Base-by-base conservation (phyloP, 306 rosid genomes). In the Ochetophila trinervis region DNA sequence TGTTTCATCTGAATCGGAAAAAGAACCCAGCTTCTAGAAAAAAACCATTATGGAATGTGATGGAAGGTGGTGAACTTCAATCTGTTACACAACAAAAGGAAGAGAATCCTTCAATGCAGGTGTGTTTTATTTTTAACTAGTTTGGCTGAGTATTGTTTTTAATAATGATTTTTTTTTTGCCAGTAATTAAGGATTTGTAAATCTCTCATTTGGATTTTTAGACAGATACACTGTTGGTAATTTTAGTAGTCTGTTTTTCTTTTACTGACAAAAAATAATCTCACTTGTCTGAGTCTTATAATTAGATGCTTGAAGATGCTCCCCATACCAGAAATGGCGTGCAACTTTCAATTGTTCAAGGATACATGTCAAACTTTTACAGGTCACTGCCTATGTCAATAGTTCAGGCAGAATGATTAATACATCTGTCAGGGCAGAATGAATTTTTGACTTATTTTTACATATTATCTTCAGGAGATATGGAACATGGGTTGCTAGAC, bases 401-500 rank as follows among this genome's bases (percentile, higher is more conserved):
- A 60, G 60, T 63, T 19, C 75, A 62, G 21, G 59, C 21, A 53
- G 51, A 42, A 30, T 16, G 18, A 47, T 42, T 59, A 4, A 16
- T 21, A 53, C 48, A 2, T 40, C 24, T 47, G 56, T 66, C 60
- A 53, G 57, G n/a, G 32, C 27, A 65, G 66, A 70, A 67, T 68
- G 57, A n/a, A 20, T 67, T 59, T 73, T 76, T 83, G 71, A 82
- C 83, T 52, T 60, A 62, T 61, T 18, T 71, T 54, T 64, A 14
- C 35, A 5, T n/a, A 22, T 13, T 58, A 11, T 78, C 61, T 74
- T 65, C 86, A 93, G 99, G 91, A 82, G 66, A 83, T 93, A 90
- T 74, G 99, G 99, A 73, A 76, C 67, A 57, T 90, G 86, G 82
- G 99, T 86, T 44, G 99, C 99, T 59, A 82, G 86, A 80, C 79